Evolutionary conservation across 1,139 yeast genomes (phyloP), one percentile per base, ranked within the genome.

Genomic region (Yamadazyma pseudoaaseri): DNA sequence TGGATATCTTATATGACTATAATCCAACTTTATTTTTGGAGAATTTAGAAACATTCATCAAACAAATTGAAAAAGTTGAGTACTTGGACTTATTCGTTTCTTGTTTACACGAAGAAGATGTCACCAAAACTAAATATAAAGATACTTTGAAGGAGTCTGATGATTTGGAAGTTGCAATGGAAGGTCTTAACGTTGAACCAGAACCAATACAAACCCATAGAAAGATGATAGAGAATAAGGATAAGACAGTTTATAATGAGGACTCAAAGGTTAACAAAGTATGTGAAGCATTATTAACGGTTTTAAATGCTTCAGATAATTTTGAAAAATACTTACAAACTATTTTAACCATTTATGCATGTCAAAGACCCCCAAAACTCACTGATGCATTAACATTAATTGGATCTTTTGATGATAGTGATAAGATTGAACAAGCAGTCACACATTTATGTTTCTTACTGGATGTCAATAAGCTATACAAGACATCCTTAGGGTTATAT

Each of bases 1-100:
- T 92, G 58, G 97, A 94, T 58, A 76, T 94, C 25, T 63, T 94
- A 35, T 86, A 89, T 60, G 99, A 94, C 56, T 86, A 86, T 58
- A 80, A 81, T 37, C 95, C 96, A 0, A 71, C 67, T 25, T 60
- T 76, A 36, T 92, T 90, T 49, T 67, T 71, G 43, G 58, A 62
- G 6, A 83, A 86, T 48, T 57, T 89, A 20, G 84, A 80, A 37
- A 52, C 58, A n/a, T 87, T 94, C 49, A 70, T 94, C 11, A 66
- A 73, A 16, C 92, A 87, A 52, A 72, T 94, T 30, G 78, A 71
- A 18, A 73, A 74, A 34, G 79, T 82, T 6, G 95, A 85, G 39
- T 82, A 86, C 54, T 64, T 94, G 46, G 96, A 94, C 53, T 65
- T 94, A 48, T 90, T 92, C 52, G 76, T 94, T 33, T 86, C 96